Evolutionary conservation across 192 early-diverging fungal species (phyloP).

Genomic region (Coemansia sp.): DNA sequence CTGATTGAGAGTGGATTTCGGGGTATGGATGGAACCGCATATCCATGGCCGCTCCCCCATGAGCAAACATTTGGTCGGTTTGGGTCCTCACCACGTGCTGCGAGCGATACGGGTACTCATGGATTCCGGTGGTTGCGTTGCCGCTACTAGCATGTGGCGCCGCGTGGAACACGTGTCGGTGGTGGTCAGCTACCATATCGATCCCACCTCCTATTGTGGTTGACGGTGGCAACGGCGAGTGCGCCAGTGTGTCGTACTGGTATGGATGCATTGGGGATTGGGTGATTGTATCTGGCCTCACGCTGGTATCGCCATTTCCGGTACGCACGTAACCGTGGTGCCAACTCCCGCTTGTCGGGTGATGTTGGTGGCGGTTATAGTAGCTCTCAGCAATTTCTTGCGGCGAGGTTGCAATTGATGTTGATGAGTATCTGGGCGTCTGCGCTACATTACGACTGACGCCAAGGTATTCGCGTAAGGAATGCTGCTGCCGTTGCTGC

Average conservation of each 20-base stretch:
- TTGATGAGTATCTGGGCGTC: background rate
- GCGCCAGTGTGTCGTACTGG: background rate
- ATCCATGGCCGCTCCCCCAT: constrained; percentile 8
- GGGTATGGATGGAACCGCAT: constrained; percentile 47
- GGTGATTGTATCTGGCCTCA: background rate
- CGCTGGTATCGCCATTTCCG: background rate
- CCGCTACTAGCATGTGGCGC: background rate
- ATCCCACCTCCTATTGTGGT: background rate
- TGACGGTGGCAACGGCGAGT: background rate
- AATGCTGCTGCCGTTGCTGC: background rate
- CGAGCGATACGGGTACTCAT: background rate
- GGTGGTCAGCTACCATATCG: background rate
- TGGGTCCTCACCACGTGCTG: background rate
- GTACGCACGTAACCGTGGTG: background rate
- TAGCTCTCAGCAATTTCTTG: background rate
- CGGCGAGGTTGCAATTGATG: background rate
- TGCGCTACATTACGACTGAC: background rate
- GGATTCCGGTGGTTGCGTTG: background rate
- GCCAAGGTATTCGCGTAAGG: background rate
- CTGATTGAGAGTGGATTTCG: constrained; percentile 21
- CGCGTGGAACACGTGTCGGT: background rate
- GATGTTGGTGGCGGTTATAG: background rate
- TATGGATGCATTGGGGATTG: background rate
- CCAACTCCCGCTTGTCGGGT: background rate
- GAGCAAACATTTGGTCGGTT: background rate